These are phyloP conservation scores for Hysterium pulicare DNA, from an alignment of 2,329 filamentous ascomycete genomes.

Conservation along the genomic window DNA sequence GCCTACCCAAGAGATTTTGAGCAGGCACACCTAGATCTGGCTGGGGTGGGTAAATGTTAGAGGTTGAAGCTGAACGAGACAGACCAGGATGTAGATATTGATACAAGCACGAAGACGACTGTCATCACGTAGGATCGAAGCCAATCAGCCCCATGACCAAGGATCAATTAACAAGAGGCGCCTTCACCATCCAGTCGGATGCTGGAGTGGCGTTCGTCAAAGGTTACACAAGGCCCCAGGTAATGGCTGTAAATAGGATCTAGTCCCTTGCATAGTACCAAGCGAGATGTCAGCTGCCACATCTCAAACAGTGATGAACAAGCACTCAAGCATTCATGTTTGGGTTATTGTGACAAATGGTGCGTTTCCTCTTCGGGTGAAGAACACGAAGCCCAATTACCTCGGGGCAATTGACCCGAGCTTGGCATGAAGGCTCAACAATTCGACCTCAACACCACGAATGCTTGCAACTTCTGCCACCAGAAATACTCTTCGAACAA, in stretches of 20 bases:
- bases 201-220: background rate
- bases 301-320: background rate
- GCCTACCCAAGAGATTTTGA: too few species aligned
- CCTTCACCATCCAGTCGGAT: too few species aligned
- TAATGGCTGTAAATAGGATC: background rate
- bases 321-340: background rate
- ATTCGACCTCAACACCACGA: background rate
- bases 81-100: background rate
- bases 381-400: background rate
- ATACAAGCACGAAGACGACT: background rate
- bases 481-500: too few species aligned
- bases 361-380: background rate
- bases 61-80: background rate
- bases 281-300: constrained; percentile 1
- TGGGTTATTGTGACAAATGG: constrained; percentile 1
- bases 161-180: background rate
- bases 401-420: too few species aligned
- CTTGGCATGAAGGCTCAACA: too few species aligned
- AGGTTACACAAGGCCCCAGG: constrained; percentile 1
- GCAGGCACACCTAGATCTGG: too few species aligned
- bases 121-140: background rate
- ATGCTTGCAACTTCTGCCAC: too few species aligned
- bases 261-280: background rate
- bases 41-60: background rate
- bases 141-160: background rate